Evolutionary conservation across 257 asterid genomes (phyloP).

Genomic region (Solanum lycopersicoides): DNA sequence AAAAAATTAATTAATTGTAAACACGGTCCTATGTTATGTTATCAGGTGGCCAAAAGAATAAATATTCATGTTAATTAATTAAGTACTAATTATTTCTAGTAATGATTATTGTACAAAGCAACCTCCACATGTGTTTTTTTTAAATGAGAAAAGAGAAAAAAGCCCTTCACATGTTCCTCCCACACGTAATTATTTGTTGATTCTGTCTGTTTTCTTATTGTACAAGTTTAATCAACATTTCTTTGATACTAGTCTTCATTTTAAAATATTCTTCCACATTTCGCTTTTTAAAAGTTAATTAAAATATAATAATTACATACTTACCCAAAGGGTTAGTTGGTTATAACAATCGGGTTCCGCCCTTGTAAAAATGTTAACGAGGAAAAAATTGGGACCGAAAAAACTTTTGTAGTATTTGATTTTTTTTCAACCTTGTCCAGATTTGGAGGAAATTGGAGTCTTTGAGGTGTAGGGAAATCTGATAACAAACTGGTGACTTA

Average conservation of each 20-base stretch:
- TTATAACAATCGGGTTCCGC: no score
- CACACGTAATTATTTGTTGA: not conserved
- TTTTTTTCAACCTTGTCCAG: no score
- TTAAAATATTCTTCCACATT: not conserved
- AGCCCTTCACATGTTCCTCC: not conserved
- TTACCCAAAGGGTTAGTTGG: not conserved
- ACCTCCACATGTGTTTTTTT: not conserved
- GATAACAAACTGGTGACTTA: no score
- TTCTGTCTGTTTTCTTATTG: not conserved
- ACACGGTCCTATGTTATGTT: not conserved
- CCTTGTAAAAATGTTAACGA: no score
- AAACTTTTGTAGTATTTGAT: no score
- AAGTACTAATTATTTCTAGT: not conserved
- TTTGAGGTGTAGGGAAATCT: no score
- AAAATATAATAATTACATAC: not conserved
- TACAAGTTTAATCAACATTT: conserved; percentile 3
- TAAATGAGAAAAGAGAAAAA: not conserved
- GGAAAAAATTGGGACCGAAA: no score
- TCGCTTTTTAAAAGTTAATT: not conserved
- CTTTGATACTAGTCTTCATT: not conserved
- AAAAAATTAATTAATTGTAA: not conserved
- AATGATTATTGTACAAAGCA: not conserved
- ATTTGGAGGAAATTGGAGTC: no score
- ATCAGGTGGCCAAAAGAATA: conserved; percentile 10
- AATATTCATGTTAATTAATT: not conserved